phyloP scores from a whole-genome alignment of 140 eudicot genomes.

The Stevia rebaudiana region DNA sequence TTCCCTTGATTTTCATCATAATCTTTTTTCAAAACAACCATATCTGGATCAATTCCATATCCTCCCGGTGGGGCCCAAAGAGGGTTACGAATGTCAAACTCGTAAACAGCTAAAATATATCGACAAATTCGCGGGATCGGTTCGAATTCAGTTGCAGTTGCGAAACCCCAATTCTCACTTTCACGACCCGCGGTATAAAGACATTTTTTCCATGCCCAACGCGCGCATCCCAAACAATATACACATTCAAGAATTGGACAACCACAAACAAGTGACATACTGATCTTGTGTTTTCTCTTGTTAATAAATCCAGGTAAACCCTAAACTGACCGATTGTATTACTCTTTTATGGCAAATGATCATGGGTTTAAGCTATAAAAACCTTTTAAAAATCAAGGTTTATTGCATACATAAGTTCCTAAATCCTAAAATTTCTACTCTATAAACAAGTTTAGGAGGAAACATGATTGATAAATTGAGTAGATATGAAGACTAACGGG shows the following conservation, averaged over 20 bases:
- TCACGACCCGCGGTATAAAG: slow-evolving; percentile 89
- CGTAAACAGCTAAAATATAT: slow-evolving; percentile 77
- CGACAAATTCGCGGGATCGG: slow-evolving; percentile 74
- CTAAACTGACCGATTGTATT: not conserved
- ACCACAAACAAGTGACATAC: slow-evolving; percentile 67
- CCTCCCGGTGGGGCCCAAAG: slow-evolving; percentile 95
- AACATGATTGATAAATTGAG: not conserved
- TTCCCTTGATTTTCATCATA: slow-evolving; percentile 67
- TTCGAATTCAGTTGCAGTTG: slow-evolving; percentile 68
- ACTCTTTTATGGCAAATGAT: not conserved
- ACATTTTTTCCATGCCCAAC: slow-evolving; percentile 95
- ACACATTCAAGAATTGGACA: slow-evolving; percentile 92
- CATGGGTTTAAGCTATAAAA: not conserved
- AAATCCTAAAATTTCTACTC: not conserved
- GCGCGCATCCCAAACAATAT: slow-evolving; percentile 85
- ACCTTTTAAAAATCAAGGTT: not conserved
- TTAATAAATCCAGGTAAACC: slow-evolving; percentile 10
- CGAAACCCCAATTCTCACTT: slow-evolving; percentile 90
- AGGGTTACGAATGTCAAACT: slow-evolving; percentile 74
- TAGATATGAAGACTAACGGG: not conserved
- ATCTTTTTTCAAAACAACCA: slow-evolving; percentile 57
- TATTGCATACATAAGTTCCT: not conserved
- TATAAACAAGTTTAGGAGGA: too few relatives aligned
- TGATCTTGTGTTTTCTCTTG: not conserved
- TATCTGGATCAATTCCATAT: slow-evolving; percentile 73